Evolutionary conservation across 441 rosid genomes (phyloP).

Genomic region (Pelargonium fulgidum): DNA sequence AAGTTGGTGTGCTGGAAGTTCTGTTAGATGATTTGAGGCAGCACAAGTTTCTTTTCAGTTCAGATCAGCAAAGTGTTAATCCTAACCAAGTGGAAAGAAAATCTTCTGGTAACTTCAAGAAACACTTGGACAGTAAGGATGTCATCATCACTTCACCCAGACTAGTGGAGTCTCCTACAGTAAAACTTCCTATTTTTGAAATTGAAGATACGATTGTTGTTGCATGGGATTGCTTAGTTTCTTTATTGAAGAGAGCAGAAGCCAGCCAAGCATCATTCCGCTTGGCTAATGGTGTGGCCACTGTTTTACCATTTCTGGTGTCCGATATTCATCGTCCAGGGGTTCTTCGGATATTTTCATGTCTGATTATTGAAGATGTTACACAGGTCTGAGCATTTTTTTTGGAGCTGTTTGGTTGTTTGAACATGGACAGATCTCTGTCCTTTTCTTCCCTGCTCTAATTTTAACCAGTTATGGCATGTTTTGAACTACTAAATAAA

Average conservation of each 20-base stretch:
- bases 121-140: conserved; percentile 76
- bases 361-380: conserved; percentile 90
- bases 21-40: conserved; percentile 94
- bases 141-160: conserved; percentile 86
- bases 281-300: conserved; percentile 74
- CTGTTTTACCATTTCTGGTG: conserved; percentile 85
- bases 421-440: conserved; percentile 13
- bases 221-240: conserved; percentile 97
- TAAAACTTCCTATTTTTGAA: conserved; percentile 78
- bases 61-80: conserved; percentile 47
- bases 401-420: conserved; percentile 11
- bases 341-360: conserved; percentile 82
- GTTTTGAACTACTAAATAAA: neutral
- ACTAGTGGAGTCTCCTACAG: conserved; percentile 77
- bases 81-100: conserved; percentile 51
- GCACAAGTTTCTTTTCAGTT: conserved; percentile 81
- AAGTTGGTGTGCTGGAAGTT: conserved; percentile 97
- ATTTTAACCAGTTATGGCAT: too few relatives aligned
- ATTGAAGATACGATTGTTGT: conserved; percentile 68
- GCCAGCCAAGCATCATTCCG: conserved; percentile 86
- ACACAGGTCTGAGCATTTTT: conserved; percentile 53
- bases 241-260: conserved; percentile 95
- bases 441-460: conserved; percentile 4
- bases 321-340: conserved; percentile 84
- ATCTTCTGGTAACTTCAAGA: conserved; percentile 78